Evolutionary conservation across 306 rosid genomes (phyloP), one percentile per base, ranked within the genome.

Genomic region (Pyrus communis): DNA sequence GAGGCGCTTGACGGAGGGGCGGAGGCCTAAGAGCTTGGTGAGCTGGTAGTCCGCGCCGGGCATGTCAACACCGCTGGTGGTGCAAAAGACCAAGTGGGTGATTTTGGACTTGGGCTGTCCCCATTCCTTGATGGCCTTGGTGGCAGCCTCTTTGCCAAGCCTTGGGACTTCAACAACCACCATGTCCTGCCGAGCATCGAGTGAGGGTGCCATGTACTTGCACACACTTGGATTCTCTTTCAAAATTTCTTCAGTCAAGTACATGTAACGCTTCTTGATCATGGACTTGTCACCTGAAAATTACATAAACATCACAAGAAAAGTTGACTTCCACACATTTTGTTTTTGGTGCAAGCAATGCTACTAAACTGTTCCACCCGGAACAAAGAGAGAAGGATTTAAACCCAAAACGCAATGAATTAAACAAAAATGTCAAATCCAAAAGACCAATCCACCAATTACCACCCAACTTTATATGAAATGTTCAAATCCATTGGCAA

Each of bases 61-160:
- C 94, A 91, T 91, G 79, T 91, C 97, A 0, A 89, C 91, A 61
- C 97, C 97, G 72, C 93, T 87, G 0, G 89, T 87, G 71, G 97
- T 91, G 85, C 94, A 89, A 55, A 91, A 85, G 68, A 91, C 82
- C 3, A 91, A 30, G 58, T 88, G 95, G 12, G 95, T 91, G 22
- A 91, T 87, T 77, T 91, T 89, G 28, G 97, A 89, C 30, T 85
- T 89, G 31, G 94, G 88, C 18, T 89, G 80, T 80, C 93, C 91
- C 91, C 89, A 88, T 51, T 88, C 89, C 31, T 80, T 82, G 31
- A 85, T 82, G 77, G 88, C 87, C 81, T 88, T 91, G 5, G 71
- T 25, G 7, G 97, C 97, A 2, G 97, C 95, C 14, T 89, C 93
- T 72, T 91, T 91, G 0, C 97, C 97, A 0, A 91, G 81, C 21